Evolutionary conservation across 495 filamentous ascomycete species (phyloP).

Genomic region (Podospora pseudocomata): DNA sequence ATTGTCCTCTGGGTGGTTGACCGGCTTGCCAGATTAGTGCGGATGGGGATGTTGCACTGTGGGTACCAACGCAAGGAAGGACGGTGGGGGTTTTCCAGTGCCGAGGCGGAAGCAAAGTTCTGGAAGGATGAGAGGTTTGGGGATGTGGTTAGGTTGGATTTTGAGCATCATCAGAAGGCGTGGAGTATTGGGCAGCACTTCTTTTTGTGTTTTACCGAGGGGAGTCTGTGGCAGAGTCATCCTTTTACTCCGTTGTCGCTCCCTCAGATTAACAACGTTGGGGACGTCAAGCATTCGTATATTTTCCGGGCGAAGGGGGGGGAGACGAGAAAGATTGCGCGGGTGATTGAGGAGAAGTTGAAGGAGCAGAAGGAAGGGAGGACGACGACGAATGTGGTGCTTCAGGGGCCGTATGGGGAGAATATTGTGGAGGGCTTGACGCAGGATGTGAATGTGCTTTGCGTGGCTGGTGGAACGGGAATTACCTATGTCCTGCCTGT

Average conservation of each 20-base stretch:
- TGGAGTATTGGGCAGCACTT: conserved; percentile 66
- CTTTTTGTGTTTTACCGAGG: conserved; percentile 57
- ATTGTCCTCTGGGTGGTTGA: conserved; percentile 57
- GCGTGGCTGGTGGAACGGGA: conserved; percentile 62
- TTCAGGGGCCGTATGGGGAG: conserved; percentile 59
- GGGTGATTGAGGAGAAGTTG: conserved; percentile 20
- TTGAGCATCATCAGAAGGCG: conserved; percentile 50
- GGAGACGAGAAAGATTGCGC: conserved; percentile 49
- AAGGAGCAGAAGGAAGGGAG: not conserved
- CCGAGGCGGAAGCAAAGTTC: conserved; percentile 44
- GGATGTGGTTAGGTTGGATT: conserved; percentile 55
- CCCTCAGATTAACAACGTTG: conserved; percentile 34
- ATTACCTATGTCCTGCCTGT: conserved; percentile 61
- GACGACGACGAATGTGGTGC: conserved; percentile 43
- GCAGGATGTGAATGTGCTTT: conserved; percentile 52
- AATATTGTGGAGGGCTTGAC: conserved; percentile 40
- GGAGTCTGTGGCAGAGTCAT: conserved; percentile 63
- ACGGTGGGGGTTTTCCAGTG: conserved; percentile 45
- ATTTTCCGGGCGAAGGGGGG: conserved; percentile 58
- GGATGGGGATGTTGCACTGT: conserved; percentile 54
- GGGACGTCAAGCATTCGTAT: conserved; percentile 53
- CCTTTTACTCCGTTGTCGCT: conserved; percentile 60
- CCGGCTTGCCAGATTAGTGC: conserved; percentile 45
- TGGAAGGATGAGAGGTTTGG: conserved; percentile 50
- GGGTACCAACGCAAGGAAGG: conserved; percentile 34